A percentile compares a stretch with the other conserved stretches of the same genome.
phyloP scores from a whole-genome alignment of 129 eudicot species.

The Logfia minima region DNA sequence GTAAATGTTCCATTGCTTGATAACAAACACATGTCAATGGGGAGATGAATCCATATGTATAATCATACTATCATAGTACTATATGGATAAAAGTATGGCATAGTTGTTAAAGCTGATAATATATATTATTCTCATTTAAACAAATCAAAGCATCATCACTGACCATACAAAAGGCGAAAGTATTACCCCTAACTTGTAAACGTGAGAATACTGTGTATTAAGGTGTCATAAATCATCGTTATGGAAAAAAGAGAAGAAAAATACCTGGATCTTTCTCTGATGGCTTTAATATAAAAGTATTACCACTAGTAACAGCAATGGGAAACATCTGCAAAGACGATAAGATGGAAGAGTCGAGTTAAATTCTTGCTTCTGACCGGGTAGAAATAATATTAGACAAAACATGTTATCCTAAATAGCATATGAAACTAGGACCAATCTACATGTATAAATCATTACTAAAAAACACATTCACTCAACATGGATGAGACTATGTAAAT shows the following conservation, averaged over 20 bases:
- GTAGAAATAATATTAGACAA: neutral
- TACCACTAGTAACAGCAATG: conserved; percentile 83
- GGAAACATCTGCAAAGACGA: conserved; percentile 80
- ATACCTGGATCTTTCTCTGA: conserved; percentile 89
- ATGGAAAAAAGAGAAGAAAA: conserved; percentile 3
- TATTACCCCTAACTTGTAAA: conserved; percentile 1
- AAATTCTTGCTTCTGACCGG: neutral
- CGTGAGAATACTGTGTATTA: conserved; percentile 5
- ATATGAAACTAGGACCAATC: neutral
- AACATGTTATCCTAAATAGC: neutral
- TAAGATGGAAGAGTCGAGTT: conserved; percentile 16
- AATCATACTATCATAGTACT: neutral
- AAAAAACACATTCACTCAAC: neutral
- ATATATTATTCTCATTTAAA: conserved; percentile 13
- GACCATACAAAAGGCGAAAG: neutral
- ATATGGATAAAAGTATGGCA: too few relatives aligned
- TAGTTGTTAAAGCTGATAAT: neutral
- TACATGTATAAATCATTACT: neutral
- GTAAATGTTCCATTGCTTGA: conserved; percentile 20
- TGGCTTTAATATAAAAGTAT: conserved; percentile 71
- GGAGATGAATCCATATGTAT: conserved; percentile 6
- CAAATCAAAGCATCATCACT: conserved; percentile 7
- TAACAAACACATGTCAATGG: neutral
- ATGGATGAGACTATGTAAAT: neutral
- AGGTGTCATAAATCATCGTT: conserved; percentile 1